Evolutionary conservation across 2,329 filamentous ascomycete genomes (phyloP), one percentile per base, ranked within the genome.

Genomic region (Aaosphaeria pasadenensis): DNA sequence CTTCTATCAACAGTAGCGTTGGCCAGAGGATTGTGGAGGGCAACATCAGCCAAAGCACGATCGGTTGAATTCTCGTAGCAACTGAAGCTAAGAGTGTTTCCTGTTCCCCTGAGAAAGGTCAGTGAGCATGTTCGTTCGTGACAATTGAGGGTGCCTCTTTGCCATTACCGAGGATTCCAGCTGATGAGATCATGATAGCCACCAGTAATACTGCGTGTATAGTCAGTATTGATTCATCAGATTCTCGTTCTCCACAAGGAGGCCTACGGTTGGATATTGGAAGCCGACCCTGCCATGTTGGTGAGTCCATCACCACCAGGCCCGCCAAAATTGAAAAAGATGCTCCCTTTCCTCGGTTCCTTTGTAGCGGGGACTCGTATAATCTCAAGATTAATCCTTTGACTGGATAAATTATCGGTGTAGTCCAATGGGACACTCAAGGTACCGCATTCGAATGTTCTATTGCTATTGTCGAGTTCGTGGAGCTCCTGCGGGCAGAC

Each of bases 371-470:
- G 39, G 9, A 28, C 39, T 9, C 17, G 9, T 7, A 40, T 9
- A 28, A 40, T 9, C 9, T 11, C 7, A 9, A 40, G 7, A 9
- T 9, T 11, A 47, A 31, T 2, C 63, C 41, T 5, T 49, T 43
- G 7, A 61, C 41, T 6, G 39, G 52, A 5, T 40, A 30, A 7
- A 38, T 5, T 45, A 7, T 48, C 42, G 5, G 48, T 44, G 28
- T 47, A 62, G 49, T 72, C 74, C 57, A 80, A 69, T 0, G 77
- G 78, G 1, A 80, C 69, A 38, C 72, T 63, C 4, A 81, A 58
- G 6, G 73, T 69, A n/a, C 77, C 75, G 52, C 78, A 81, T 55
- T 77, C 67, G 40, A 75, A 73, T 11, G 41, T 24, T 24, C 17
- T 24, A 24, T 24, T 24, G 17, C 17, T 24, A 24, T 24, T 24